Evolutionary conservation across 192 early-diverging fungal genomes (phyloP), one percentile per base, ranked within the genome.

Genomic region (Entomortierella chlamydospora): DNA sequence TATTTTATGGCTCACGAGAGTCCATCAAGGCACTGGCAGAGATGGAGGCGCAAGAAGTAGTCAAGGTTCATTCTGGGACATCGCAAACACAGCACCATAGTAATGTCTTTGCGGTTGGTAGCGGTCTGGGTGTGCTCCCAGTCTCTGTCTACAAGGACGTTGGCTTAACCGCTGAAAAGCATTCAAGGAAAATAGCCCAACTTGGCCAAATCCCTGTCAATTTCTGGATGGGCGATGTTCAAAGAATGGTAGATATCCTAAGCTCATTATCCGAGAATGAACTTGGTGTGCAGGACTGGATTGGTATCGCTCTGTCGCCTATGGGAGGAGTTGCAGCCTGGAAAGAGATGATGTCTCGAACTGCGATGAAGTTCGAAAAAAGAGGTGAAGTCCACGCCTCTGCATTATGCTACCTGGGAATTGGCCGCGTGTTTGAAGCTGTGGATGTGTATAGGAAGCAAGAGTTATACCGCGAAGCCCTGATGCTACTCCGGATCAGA

Each of bases 241-340:
- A 68, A n/a, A 70, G 70, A 42, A 65, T 79, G 39, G 4, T 31
- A 0, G 68, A 70, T n/a, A 66, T 79, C n/a, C 30, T 79, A 37
- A 49, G 51, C 1, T 26, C 62, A 2, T 45, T 70, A 2, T 53
- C 55, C 6, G 62, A 49, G 13, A 31, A 43, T n/a, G 78, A 72
- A 37, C 30, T 85, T 56, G 59, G 58, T 4, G 41, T 74, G 0
- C 72, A 78, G 33, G 86, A 87, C 52, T 87, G 86, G 86, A 83
- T 87, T 20, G 73, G 69, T 0, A 52, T 87, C 5, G 86, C 86
- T 0, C 66, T 87, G 20, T 83, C 84, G 54, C 86, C 86, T 23
- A 66, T 83, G 68, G 84, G 86, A 37, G 86, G 86, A 30, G 66
- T 67, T 58, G 83, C 73, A 15, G 82, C 82, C 26, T 87, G 86